phyloP scores from a whole-genome alignment of 2,329 filamentous ascomycete genomes.

The Calonectria pseudoturangicola region DNA sequence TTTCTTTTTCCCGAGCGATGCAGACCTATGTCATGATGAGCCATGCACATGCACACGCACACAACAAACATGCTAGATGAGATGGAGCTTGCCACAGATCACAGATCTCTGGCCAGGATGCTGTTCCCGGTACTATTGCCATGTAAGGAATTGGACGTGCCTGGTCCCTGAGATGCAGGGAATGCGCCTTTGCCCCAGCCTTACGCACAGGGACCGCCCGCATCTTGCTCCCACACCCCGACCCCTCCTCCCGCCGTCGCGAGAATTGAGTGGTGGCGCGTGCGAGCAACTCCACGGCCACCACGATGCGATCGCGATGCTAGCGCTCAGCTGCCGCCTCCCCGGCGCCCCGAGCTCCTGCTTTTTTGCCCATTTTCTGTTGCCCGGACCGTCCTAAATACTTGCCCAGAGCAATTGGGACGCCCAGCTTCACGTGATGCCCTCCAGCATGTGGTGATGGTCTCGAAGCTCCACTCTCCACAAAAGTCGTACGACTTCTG shows the following conservation, averaged over 20 bases:
- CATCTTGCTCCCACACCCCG: constrained; percentile 28
- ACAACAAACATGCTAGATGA: not conserved
- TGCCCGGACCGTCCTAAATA: not conserved
- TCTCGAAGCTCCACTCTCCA: constrained; percentile 33
- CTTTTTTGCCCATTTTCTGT: constrained; percentile 18
- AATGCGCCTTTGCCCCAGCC: constrained; percentile 25
- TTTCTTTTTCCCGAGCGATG: not conserved
- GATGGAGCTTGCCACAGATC: not conserved
- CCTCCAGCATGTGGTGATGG: constrained; percentile 26
- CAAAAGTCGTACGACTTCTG: constrained; percentile 37
- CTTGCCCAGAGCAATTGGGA: not conserved
- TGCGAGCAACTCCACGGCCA: constrained; percentile 5
- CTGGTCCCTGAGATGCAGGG: constrained; percentile 37
- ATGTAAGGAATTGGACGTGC: constrained; percentile 26
- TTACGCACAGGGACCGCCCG: constrained; percentile 34
- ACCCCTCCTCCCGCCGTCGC: constrained; percentile 18
- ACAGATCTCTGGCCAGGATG: constrained; percentile 13
- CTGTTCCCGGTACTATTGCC: constrained; percentile 1
- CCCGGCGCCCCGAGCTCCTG: not conserved
- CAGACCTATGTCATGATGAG: not conserved
- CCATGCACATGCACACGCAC: not conserved
- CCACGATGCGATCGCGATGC: constrained; percentile 1
- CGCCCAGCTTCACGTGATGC: constrained; percentile 19
- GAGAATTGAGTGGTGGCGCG: constrained; percentile 16
- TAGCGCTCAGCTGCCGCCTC: not conserved